Evolutionary conservation across 768 basidiomycete species (phyloP).

Genomic region (Mycena alexandri): DNA sequence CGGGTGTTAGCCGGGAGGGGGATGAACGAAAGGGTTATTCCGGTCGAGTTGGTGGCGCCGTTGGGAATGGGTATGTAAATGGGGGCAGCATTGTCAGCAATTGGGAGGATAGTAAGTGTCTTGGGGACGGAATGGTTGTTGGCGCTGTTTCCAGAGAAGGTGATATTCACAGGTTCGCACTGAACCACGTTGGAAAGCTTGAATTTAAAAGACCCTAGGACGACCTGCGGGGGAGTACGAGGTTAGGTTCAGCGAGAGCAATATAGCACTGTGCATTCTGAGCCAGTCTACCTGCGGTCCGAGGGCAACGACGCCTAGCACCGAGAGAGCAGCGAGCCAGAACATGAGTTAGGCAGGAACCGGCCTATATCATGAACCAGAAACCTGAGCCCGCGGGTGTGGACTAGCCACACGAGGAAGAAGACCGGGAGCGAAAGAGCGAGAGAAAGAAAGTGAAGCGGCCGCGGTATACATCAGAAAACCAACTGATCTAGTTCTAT

Average conservation of each 20-base stretch:
- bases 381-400: conserved; percentile 41
- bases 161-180: conserved; percentile 63
- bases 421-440: conserved; percentile 33
- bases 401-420: conserved; percentile 51
- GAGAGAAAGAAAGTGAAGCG: not conserved
- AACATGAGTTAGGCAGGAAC: conserved; percentile 42
- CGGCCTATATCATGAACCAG: conserved; percentile 40
- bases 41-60: conserved; percentile 51
- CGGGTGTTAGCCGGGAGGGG: conserved; percentile 62
- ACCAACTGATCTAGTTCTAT: no score
- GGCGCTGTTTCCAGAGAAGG: conserved; percentile 56
- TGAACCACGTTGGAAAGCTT: conserved; percentile 61
- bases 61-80: conserved; percentile 60
- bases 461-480: no score
- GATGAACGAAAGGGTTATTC: conserved; percentile 62
- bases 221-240: conserved; percentile 47
- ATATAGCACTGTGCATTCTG: no score
- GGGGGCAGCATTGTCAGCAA: conserved; percentile 57
- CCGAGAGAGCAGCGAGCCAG: conserved; percentile 44
- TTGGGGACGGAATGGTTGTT: conserved; percentile 53
- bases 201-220: conserved; percentile 52
- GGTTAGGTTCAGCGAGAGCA: no score
- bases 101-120: conserved; percentile 65
- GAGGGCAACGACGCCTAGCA: conserved; percentile 49
- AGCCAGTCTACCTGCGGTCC: conserved; percentile 44